Conservation (phyloP, 2,329 filamentous ascomycete species). For the Rhynchosporium graminicola region DNA sequence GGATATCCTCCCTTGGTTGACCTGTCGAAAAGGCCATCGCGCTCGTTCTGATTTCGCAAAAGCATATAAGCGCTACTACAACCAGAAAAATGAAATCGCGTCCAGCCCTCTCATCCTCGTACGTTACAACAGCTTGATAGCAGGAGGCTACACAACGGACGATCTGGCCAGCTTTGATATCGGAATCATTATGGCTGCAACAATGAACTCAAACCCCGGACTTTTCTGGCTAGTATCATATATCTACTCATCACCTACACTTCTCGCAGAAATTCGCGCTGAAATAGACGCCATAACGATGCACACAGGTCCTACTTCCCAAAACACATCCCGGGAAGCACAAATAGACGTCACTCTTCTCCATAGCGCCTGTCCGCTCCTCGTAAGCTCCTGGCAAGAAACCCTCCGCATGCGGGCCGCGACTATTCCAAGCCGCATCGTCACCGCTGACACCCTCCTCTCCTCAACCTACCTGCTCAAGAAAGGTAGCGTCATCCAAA, state of each 20-base stretch:
- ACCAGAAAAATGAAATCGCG: conserved; percentile 24
- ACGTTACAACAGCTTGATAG: conserved; percentile 12
- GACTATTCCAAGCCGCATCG: conserved; percentile 42
- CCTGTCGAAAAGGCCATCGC: conserved; percentile 37
- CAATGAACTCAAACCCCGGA: conserved; percentile 43
- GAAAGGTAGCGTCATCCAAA: conserved; percentile 46
- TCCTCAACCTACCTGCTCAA: conserved; percentile 45
- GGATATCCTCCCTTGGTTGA: conserved; percentile 38
- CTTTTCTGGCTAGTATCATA: conserved; percentile 43
- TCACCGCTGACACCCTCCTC: conserved; percentile 47
- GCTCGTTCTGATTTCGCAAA: conserved; percentile 41
- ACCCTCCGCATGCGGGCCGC: conserved; percentile 45
- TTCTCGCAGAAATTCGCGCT: conserved; percentile 35
- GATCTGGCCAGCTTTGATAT: conserved; percentile 38
- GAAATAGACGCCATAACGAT: conserved; percentile 37
- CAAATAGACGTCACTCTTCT: conserved; percentile 43
- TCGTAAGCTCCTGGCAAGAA: conserved; percentile 49
- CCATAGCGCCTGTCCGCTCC: conserved; percentile 43
- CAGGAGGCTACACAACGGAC: conserved; percentile 16
- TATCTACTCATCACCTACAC: conserved; percentile 39
- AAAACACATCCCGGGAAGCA: conserved; percentile 19
- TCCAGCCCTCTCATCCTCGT: conserved; percentile 28
- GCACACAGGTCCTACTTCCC: neutral
- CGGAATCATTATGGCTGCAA: conserved; percentile 37
- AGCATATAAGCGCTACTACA: conserved; percentile 20